These are phyloP conservation scores for Yamadazyma tumulicola DNA, from an alignment of 805 yeast species.

Conservation along the genomic window DNA sequence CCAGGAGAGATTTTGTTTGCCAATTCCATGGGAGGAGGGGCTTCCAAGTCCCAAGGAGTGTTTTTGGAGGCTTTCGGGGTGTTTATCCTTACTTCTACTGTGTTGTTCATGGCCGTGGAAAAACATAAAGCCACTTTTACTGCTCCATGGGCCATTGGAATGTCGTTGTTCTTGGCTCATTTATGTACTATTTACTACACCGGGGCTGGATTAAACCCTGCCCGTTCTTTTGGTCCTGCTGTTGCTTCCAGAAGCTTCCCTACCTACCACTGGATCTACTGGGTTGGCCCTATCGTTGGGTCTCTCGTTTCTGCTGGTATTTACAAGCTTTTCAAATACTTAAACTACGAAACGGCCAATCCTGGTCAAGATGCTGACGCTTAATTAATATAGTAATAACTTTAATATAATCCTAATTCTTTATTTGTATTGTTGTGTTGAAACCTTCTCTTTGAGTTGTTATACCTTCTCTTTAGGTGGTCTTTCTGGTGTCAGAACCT, in stretches of 20 bases:
- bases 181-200: conserved; percentile 78
- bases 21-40: conserved; percentile 68
- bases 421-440: no score
- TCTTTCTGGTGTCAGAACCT: no score
- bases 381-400: no score
- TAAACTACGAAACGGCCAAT: conserved; percentile 58
- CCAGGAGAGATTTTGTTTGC: conserved; percentile 75
- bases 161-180: conserved; percentile 78
- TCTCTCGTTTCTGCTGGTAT: conserved; percentile 61
- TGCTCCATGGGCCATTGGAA: conserved; percentile 83
- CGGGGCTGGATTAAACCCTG: conserved; percentile 92
- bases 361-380: conserved; percentile 65
- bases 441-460: no score
- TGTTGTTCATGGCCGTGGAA: conserved; percentile 80
- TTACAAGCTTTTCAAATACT: conserved; percentile 62
- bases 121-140: conserved; percentile 69
- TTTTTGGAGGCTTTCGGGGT: conserved; percentile 83
- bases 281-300: conserved; percentile 85
- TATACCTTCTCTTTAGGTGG: no score
- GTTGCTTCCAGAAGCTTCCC: conserved; percentile 74
- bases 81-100: conserved; percentile 67
- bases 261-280: conserved; percentile 83
- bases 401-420: no score
- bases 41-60: conserved; percentile 69
- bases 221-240: conserved; percentile 83